Base-by-base conservation (phyloP, 495 filamentous ascomycete species). In the Usnea hakonensis region DNA sequence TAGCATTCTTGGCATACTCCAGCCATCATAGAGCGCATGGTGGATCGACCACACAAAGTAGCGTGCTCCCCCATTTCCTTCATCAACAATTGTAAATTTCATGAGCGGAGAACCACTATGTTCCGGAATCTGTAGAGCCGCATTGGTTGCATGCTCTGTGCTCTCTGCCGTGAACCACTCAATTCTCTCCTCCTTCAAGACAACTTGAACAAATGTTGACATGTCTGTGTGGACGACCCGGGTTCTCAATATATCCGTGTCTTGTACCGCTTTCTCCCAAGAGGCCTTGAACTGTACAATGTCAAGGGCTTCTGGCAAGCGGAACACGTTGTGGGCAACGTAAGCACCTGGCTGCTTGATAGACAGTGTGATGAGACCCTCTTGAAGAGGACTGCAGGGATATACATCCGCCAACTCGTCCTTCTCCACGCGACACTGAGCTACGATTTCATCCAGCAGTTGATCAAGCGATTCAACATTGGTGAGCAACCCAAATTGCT, bases 11-110 rank as follows among this genome's bases (percentile, higher is more conserved):
- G 78, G 77, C 70, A 87, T 76, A 19, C 78, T 85, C 83, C 85
- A 88, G 11, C 85, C 87, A 69, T 90, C 88, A 58, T 89, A 90
- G 0, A 90, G 69, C 1, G 84, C 82, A 62, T 91, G 88, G 57
- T 90, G 87, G 46, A 85, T 78, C 2, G 81, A 84, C 74, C 85
- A 81, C 0, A 86, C 78, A 48, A 89, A 83, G 63, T 82, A 74
- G 2, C 64, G 64, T 19, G 19, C 14, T 10, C 28, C 7, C 21
- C 30, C 55, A 7, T 57, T 52, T 3, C 9, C n/a, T 0, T 19
- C n/a, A 9, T 53, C 44, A 5, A 85, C 70, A 7, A 87, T 73
- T 0, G 76, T 79, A 61, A 83, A 87, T n/a, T 77, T 74, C 7
- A 80, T 80, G 19, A 89, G 65, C 2, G 75, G 66, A n/a, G 68